Conservation (phyloP, 768 basidiomycete genomes). For the Collybia mongolica region DNA sequence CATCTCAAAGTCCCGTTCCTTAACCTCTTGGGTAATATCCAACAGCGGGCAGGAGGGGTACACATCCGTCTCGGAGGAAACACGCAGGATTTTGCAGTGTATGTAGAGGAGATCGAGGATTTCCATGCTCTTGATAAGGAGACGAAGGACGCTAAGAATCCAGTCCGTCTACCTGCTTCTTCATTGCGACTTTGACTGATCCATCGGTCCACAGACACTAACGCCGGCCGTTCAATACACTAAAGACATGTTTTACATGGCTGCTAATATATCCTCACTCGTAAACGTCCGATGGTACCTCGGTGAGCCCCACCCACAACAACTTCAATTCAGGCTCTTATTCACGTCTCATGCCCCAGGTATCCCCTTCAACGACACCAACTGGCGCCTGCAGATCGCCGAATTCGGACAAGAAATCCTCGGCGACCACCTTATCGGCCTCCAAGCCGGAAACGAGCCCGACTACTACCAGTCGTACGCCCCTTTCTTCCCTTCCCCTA, state of each 20-base stretch:
- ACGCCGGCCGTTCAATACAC: slow-evolving; percentile 70
- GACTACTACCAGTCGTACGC: slow-evolving; percentile 37
- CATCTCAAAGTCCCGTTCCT: slow-evolving; percentile 56
- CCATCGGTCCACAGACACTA: slow-evolving; percentile 37
- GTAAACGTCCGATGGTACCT: slow-evolving; percentile 66
- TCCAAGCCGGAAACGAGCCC: slow-evolving; percentile 71
- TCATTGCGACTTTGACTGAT: too few species aligned
- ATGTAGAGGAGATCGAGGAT: slow-evolving; percentile 38
- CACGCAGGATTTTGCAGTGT: slow-evolving; percentile 53
- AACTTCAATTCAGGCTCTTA: background rate
- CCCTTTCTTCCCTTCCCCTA: too few species aligned
- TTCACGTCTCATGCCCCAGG: slow-evolving; percentile 15
- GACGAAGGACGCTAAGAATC: slow-evolving; percentile 22
- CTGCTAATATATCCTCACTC: slow-evolving; percentile 55
- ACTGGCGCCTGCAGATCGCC: slow-evolving; percentile 55
- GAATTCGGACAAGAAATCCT: slow-evolving; percentile 60
- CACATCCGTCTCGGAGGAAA: slow-evolving; percentile 65
- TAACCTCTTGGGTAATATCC: slow-evolving; percentile 62
- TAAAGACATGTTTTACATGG: slow-evolving; percentile 63
- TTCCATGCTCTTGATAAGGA: slow-evolving; percentile 46
- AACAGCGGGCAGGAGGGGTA: slow-evolving; percentile 51
- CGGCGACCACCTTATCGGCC: slow-evolving; percentile 54
- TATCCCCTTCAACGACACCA: slow-evolving; percentile 68
- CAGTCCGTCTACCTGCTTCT: slow-evolving; percentile 18
- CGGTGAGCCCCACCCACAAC: slow-evolving; percentile 25